phyloP scores from a whole-genome alignment of 257 asterid genomes.

The Capsicum baccatum region DNA sequence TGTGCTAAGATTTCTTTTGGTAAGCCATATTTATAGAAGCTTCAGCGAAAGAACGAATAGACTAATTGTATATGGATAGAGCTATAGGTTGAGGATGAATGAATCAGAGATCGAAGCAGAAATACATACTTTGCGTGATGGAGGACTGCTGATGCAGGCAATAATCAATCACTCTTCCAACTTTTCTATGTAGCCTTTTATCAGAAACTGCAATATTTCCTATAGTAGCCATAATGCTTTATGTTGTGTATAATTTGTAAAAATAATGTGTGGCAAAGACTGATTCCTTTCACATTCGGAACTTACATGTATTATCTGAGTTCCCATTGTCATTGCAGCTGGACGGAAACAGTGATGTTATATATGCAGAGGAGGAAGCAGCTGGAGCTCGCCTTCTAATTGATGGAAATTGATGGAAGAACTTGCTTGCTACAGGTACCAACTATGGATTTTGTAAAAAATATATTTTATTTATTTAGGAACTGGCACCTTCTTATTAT shows the following conservation, averaged over 20 bases:
- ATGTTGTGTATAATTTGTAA: constrained; percentile 20
- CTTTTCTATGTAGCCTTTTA: constrained; percentile 18
- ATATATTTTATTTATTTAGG: constrained; percentile 17
- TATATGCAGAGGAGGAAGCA: constrained; percentile 99
- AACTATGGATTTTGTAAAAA: constrained; percentile 15
- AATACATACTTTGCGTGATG: constrained; percentile 98
- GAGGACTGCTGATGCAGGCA: constrained; percentile 99
- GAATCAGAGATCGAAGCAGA: constrained; percentile 91
- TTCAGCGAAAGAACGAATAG: too few relatives aligned
- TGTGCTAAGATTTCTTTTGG: too few relatives aligned
- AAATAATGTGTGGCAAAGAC: not conserved
- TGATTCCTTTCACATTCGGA: constrained; percentile 16
- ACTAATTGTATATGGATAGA: too few relatives aligned
- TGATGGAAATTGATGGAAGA: constrained; percentile 98
- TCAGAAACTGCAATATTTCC: not conserved
- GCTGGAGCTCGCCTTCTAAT: constrained; percentile 99
- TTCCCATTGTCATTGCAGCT: constrained; percentile 57
- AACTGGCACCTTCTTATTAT: constrained; percentile 12
- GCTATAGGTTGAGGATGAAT: constrained; percentile 83
- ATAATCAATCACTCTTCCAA: constrained; percentile 34
- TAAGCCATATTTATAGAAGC: too few relatives aligned
- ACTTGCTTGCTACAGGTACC: constrained; percentile 98
- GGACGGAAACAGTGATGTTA: constrained; percentile 91
- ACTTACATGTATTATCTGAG: not conserved
- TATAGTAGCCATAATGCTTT: constrained; percentile 19